Evolutionary conservation across 768 basidiomycete species (phyloP).

Genomic region (Termitomyces sp.): DNA sequence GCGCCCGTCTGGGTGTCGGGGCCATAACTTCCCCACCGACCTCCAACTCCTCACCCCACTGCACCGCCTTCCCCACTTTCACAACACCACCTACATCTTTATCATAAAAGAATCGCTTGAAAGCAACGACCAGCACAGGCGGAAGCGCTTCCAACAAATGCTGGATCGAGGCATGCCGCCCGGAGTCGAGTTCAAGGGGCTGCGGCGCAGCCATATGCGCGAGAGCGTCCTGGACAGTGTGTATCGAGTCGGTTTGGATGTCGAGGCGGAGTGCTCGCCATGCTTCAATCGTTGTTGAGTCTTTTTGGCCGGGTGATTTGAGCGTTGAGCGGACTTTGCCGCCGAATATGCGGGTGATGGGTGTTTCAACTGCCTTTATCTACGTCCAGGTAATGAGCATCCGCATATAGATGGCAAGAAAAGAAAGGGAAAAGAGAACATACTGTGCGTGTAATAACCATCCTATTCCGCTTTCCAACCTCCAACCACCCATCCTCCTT

Average conservation of each 20-base stretch:
- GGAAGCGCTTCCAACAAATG: constrained; percentile 80
- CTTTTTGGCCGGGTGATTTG: constrained; percentile 76
- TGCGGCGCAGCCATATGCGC: constrained; percentile 76
- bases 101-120: constrained; percentile 92
- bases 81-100: constrained; percentile 70
- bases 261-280: constrained; percentile 89
- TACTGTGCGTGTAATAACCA: constrained; percentile 77
- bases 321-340: constrained; percentile 88
- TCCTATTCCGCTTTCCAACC: constrained; percentile 86
- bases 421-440: constrained; percentile 26
- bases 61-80: constrained; percentile 82
- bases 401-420: background rate
- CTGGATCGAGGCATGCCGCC: constrained; percentile 67
- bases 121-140: constrained; percentile 79
- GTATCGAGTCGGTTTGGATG: constrained; percentile 63
- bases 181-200: constrained; percentile 68
- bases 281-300: constrained; percentile 87
- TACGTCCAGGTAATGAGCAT: constrained; percentile 24
- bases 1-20: constrained; percentile 41
- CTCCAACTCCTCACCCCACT: constrained; percentile 75
- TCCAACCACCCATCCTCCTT: constrained; percentile 84
- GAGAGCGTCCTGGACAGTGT: constrained; percentile 82
- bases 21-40: constrained; percentile 73
- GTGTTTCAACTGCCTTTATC: constrained; percentile 80
- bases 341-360: constrained; percentile 90